Conservation (phyloP, 495 filamentous ascomycete species). For the Neurospora sp. region DNA sequence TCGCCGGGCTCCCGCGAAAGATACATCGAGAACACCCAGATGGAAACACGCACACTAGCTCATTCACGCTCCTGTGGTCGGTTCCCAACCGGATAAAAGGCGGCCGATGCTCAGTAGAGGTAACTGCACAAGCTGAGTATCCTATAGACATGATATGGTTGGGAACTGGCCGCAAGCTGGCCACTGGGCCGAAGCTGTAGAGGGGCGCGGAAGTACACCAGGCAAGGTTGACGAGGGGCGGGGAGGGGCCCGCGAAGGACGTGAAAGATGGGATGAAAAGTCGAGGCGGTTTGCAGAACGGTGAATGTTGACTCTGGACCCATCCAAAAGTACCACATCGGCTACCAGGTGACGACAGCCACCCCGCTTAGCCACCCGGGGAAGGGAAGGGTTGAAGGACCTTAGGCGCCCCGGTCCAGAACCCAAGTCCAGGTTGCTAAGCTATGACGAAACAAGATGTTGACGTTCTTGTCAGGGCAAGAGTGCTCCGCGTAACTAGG, state of each 20-base stretch:
- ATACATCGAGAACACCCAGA: not conserved
- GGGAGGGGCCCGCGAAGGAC: not conserved
- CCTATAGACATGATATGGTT: not conserved
- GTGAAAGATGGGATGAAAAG: not conserved
- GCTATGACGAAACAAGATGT: not conserved
- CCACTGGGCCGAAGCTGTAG: not conserved
- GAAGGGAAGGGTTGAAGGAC: not conserved
- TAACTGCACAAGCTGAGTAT: not conserved
- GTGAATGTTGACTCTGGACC: not conserved
- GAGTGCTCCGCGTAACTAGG: not conserved
- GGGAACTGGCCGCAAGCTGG: not conserved
- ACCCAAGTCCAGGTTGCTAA: not conserved
- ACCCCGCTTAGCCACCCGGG: not conserved
- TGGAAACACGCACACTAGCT: not conserved
- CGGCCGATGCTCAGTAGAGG: not conserved
- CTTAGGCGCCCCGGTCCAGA: not conserved
- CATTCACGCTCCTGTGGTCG: not conserved
- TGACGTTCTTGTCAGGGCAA: not conserved
- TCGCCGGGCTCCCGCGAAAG: not conserved
- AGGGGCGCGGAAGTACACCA: not conserved
- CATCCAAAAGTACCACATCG: not conserved
- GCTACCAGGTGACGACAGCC: not conserved
- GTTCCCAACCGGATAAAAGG: not conserved
- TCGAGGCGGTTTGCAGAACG: not conserved
- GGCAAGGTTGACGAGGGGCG: not conserved